Evolutionary conservation across 352 stramenopile genomes (phyloP), one percentile per base, ranked within the genome.

Genomic region (Halophytophthora polymorphica): DNA sequence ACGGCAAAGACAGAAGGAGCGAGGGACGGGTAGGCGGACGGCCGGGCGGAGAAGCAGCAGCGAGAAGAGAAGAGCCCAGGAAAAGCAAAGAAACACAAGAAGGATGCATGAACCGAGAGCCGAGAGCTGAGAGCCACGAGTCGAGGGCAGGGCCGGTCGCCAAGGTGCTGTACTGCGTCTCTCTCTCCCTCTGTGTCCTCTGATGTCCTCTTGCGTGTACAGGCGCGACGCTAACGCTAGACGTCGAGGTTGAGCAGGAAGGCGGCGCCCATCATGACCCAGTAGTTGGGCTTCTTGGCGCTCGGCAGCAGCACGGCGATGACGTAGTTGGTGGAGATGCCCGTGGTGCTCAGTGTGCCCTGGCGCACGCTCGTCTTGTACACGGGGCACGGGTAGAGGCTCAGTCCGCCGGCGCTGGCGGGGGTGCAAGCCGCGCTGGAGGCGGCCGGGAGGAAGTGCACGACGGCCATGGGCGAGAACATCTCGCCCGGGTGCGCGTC

Each of bases 331-430:
- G 91, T 98, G 14, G 79, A 95, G 78, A 98, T 97, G 15, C 91
- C 91, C 6, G 91, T 98, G 14, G 91, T 98, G 29, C 73, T 93
- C 31, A 98, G 60, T 7, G 93, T 96, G 22, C 91, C 91, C 40
- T 97, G 91, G 7, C 93, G 72, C 42, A 94, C 88, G 3, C 84
- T 92, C 13, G 93, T 98, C 73, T 98, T 98, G 79, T 98, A 98
- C 14, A 97, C 83, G 7, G 93, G 92, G 50, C 90, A 98, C 25
- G 81, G 71, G 40, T 98, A 98, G 54, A 93, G 83, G 44, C 50
- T 53, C 45, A 47, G 49, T 1, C 46, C 50, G 6, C 35, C 17
- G 12, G 18, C 44, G 0, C 45, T 29, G 6, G 58, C 50, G 34
- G 69, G 58, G 44, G 92, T 89, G 40, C 43, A 42, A 31, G 58